phyloP scores from a whole-genome alignment of 768 basidiomycete genomes.

The Tulasnella sp. region DNA sequence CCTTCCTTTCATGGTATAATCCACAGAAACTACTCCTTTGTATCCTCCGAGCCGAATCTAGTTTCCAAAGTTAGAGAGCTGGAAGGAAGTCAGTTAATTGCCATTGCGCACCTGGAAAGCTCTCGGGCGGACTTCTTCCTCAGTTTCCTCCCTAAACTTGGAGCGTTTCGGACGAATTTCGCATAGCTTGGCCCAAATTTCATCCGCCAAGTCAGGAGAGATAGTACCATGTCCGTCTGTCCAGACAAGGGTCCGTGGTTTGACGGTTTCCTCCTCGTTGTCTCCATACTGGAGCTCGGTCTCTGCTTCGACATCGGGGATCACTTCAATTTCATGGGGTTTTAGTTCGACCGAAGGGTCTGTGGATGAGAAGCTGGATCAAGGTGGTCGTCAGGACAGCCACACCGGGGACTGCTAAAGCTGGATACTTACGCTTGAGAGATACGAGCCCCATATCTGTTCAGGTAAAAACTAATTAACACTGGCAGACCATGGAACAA shows the following conservation, averaged over 20 bases:
- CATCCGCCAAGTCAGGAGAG: slow-evolving; percentile 53
- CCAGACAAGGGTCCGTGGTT: slow-evolving; percentile 39
- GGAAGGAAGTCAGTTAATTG: background rate
- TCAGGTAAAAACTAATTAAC: background rate
- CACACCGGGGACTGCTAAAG: background rate
- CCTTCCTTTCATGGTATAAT: slow-evolving; percentile 45
- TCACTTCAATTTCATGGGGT: slow-evolving; percentile 57
- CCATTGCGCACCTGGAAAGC: background rate
- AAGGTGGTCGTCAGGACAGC: background rate
- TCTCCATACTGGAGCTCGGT: slow-evolving; percentile 1
- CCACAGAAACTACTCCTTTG: slow-evolving; percentile 76
- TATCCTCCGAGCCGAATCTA: slow-evolving; percentile 73
- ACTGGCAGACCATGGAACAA: background rate
- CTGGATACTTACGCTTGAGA: slow-evolving; percentile 58
- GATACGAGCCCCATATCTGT: slow-evolving; percentile 65
- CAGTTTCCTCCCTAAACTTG: slow-evolving; percentile 34
- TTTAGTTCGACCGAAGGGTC: slow-evolving; percentile 62
- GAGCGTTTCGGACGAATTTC: slow-evolving; percentile 10
- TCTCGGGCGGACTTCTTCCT: slow-evolving; percentile 49
- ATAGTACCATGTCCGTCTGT: slow-evolving; percentile 85
- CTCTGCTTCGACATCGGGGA: slow-evolving; percentile 51
- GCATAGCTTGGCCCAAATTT: slow-evolving; percentile 52
- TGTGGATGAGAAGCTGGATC: slow-evolving; percentile 59
- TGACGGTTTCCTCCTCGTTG: background rate
- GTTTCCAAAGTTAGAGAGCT: background rate